Conservation (phyloP, 2,329 filamentous ascomycete genomes). For the Ustilaginoidea virens region DNA sequence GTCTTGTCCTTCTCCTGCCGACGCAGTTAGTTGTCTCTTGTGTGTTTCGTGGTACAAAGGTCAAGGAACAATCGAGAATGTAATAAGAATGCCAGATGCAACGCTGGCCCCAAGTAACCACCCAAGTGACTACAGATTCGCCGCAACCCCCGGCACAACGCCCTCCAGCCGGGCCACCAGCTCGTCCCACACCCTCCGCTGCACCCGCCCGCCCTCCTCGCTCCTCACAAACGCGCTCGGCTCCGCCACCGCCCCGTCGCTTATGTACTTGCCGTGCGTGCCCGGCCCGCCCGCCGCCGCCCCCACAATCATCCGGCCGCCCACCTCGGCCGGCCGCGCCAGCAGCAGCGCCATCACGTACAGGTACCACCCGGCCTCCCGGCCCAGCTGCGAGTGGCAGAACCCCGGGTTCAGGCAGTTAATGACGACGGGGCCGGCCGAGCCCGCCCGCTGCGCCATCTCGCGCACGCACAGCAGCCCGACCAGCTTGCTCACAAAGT, state of each 20-base stretch:
- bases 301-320: conserved; percentile 26
- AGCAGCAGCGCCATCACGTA: conserved; percentile 16
- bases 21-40: too few species aligned
- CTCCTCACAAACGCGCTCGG: conserved; percentile 22
- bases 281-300: conserved; percentile 21
- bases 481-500: too few species aligned
- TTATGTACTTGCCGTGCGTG: conserved; percentile 30
- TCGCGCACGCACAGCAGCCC: conserved; percentile 12
- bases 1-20: too few species aligned
- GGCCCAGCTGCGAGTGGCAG: conserved; percentile 29
- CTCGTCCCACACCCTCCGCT: conserved; percentile 27
- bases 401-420: conserved; percentile 37
- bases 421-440: conserved; percentile 21
- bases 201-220: conserved; percentile 19
- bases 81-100: too few species aligned
- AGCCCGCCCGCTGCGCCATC: conserved; percentile 5
- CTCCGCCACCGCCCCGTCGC: conserved; percentile 13
- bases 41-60: too few species aligned
- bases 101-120: too few species aligned
- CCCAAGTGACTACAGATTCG: too few species aligned
- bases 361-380: conserved; percentile 15
- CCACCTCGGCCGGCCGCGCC: conserved; percentile 29
- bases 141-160: conserved; percentile 20
- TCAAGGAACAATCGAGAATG: too few species aligned
- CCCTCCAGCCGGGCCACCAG: conserved; percentile 23